Evolutionary conservation across 1,284 basidiomycete genomes (phyloP).

Genomic region (Cryptococcus sp.): DNA sequence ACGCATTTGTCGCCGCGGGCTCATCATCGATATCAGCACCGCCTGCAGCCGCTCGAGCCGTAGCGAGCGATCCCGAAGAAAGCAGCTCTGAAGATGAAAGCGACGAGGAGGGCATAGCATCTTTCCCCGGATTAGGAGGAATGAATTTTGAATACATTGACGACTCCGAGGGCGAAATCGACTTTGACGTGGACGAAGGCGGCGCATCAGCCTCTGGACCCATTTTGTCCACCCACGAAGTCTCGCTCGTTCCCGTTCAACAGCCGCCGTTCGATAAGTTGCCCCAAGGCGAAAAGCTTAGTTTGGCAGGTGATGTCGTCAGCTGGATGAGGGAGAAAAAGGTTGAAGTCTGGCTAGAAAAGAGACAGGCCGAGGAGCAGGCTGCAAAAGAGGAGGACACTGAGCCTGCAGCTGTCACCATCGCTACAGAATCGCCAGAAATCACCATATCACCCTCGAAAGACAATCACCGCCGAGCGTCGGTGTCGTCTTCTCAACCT

Average conservation of each 20-base stretch:
- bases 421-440: not conserved
- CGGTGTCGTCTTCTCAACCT: conserved; percentile 12
- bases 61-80: no score
- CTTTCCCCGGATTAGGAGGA: not conserved
- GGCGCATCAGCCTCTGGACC: conserved; percentile 21
- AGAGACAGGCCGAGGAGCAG: conserved; percentile 10
- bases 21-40: no score
- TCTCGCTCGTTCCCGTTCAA: conserved; percentile 44
- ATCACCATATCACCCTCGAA: not conserved
- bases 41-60: no score
- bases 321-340: conserved; percentile 50
- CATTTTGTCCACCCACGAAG: conserved; percentile 52
- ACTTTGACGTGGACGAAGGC: conserved; percentile 30
- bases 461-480: not conserved
- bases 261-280: conserved; percentile 45
- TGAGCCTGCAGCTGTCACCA: not conserved
- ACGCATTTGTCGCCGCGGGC: conserved; percentile 18
- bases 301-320: conserved; percentile 53
- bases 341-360: conserved; percentile 42
- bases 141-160: conserved; percentile 22
- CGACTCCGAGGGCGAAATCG: conserved; percentile 17
- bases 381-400: not conserved
- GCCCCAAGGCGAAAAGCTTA: conserved; percentile 39
- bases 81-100: not conserved
- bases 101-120: conserved; percentile 13